Percentiles rank a stretch among this genome's conserved stretches.
phyloP scores from a whole-genome alignment of 495 filamentous ascomycete genomes.

The Talaromyces ruber region DNA sequence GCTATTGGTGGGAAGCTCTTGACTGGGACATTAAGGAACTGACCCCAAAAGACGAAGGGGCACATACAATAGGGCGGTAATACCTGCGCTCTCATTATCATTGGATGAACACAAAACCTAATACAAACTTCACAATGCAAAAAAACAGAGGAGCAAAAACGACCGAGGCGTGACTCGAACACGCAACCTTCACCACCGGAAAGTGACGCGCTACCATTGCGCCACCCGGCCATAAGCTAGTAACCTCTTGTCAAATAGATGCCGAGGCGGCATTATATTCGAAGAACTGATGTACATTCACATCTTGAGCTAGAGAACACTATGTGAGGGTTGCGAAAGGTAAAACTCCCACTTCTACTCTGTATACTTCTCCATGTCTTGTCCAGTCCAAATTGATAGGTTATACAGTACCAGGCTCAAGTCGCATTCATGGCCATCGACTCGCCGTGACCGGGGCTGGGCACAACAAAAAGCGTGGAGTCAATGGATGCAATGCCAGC shows the following conservation, averaged over 20 bases:
- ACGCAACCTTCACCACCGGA: constrained; percentile 14
- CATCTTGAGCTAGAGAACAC: background rate
- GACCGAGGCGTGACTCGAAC: constrained; percentile 16
- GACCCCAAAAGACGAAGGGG: no score
- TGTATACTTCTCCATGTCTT: background rate
- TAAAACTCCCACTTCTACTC: background rate
- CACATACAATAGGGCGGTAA: no score
- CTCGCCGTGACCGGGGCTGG: background rate
- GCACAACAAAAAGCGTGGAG: background rate
- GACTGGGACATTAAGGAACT: no score
- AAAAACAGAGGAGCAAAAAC: background rate
- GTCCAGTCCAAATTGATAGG: background rate
- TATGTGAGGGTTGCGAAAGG: background rate
- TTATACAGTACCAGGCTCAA: background rate
- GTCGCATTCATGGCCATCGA: background rate
- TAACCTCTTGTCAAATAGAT: no score
- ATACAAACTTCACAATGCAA: no score
- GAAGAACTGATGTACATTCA: no score
- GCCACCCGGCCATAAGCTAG: constrained; percentile 2
- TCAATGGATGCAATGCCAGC: background rate
- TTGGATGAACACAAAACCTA: no score
- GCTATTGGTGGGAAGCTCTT: no score
- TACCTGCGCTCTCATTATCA: no score
- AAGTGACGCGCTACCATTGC: constrained; percentile 14
- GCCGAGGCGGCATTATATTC: no score